These are phyloP conservation scores for Acanthochlamys bracteata DNA, from an alignment of 106 monocot species.

Conservation along the genomic window DNA sequence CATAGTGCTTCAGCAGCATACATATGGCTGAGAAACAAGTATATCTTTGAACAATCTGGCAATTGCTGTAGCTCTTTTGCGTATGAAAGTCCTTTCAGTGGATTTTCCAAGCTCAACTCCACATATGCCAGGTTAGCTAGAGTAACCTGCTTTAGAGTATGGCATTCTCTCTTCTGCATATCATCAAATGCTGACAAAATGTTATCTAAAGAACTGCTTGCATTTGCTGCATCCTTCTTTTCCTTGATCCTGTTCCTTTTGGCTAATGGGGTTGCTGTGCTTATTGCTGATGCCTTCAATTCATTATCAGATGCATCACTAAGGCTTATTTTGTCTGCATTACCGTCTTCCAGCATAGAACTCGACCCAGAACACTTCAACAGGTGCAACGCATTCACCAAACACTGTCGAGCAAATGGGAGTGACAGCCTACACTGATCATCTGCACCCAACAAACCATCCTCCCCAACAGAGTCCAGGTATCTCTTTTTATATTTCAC, in stretches of 20 bases:
- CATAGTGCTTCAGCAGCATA: conserved; percentile 97
- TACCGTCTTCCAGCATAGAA: conserved; percentile 10
- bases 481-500: conserved; percentile 18
- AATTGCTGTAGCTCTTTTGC: conserved; percentile 47
- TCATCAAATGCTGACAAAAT: conserved; percentile 44
- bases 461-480: conserved; percentile 13
- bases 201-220: conserved; percentile 35
- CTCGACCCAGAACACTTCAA: conserved; percentile 26
- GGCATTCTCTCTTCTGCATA: conserved; percentile 48
- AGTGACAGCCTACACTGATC: conserved; percentile 36
- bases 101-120: conserved; percentile 61
- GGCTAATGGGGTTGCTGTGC: conserved; percentile 24
- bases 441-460: conserved; percentile 9
- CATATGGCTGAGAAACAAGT: conserved; percentile 49
- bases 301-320: conserved; percentile 21
- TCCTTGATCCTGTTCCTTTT: conserved; percentile 21
- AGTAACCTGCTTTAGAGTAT: conserved; percentile 52
- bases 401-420: conserved; percentile 60
- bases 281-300: conserved; percentile 20
- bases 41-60: conserved; percentile 56
- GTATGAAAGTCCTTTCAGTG: conserved; percentile 43
- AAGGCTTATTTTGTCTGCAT: conserved; percentile 15
- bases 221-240: conserved; percentile 17
- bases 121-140: conserved; percentile 69
- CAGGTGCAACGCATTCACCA: conserved; percentile 57